phyloP scores from a whole-genome alignment of 2,329 filamentous ascomycete species.

The Fusarium illudens region DNA sequence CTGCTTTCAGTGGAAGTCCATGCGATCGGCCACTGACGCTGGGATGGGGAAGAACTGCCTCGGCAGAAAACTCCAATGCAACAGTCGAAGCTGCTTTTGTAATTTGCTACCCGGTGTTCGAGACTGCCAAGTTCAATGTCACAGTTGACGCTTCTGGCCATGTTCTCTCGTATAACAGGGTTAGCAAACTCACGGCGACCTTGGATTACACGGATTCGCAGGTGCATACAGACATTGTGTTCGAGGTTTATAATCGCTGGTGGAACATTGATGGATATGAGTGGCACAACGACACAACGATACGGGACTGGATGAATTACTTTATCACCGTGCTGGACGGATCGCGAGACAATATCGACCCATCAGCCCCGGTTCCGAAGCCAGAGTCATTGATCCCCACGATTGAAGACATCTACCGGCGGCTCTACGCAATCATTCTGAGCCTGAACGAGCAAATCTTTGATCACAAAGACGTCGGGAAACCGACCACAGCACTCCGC shows the following conservation, averaged over 20 bases:
- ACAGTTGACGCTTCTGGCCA: conserved; percentile 40
- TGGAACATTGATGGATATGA: neutral
- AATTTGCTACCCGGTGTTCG: conserved; percentile 40
- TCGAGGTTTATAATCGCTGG: conserved; percentile 6
- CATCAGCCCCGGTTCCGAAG: conserved; percentile 31
- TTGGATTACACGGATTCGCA: conserved; percentile 30
- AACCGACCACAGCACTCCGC: conserved; percentile 16
- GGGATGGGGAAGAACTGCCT: conserved; percentile 35
- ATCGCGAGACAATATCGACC: conserved; percentile 46
- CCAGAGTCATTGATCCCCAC: conserved; percentile 11
- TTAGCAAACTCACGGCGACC: conserved; percentile 5
- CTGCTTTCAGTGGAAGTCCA: neutral
- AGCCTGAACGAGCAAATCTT: conserved; percentile 54
- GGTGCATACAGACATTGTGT: conserved; percentile 21
- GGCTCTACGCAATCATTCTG: conserved; percentile 45
- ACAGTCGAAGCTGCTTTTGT: conserved; percentile 32
- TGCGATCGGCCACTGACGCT: conserved; percentile 32
- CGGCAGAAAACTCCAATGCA: conserved; percentile 5
- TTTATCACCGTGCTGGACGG: conserved; percentile 49
- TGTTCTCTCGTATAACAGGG: conserved; percentile 32
- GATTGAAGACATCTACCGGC: conserved; percentile 40
- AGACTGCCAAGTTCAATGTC: conserved; percentile 48
- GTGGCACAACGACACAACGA: conserved; percentile 59
- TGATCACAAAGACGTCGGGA: neutral
- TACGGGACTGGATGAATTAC: conserved; percentile 57